Evolutionary conservation across 768 basidiomycete species (phyloP).

Genomic region (Agaricus bisporus): DNA sequence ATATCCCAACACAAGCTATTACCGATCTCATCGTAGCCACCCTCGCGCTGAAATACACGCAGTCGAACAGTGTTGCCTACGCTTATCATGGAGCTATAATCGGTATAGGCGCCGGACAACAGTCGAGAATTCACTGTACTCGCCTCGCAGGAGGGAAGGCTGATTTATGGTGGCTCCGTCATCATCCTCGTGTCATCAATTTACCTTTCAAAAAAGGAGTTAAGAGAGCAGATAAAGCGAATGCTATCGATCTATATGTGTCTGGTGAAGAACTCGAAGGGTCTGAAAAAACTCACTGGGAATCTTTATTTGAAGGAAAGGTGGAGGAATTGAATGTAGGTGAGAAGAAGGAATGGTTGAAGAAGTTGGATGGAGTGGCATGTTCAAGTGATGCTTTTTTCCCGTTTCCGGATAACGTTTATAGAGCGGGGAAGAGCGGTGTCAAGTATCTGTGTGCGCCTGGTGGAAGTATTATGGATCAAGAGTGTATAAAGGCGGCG

Average conservation of each 20-base stretch:
- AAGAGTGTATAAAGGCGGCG: constrained; percentile 92
- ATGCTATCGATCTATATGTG: constrained; percentile 96
- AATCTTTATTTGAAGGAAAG: constrained; percentile 70
- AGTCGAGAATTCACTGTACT: constrained; percentile 99
- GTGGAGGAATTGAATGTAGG: constrained; percentile 61
- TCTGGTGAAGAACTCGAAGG: constrained; percentile 85
- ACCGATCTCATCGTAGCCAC: constrained; percentile 97
- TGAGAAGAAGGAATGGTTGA: constrained; percentile 74
- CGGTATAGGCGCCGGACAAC: constrained; percentile 96
- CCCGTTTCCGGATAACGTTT: constrained; percentile 99
- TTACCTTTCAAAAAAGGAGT: constrained; percentile 97
- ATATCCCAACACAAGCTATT: constrained; percentile 71
- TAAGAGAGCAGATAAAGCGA: constrained; percentile 97
- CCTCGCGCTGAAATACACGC: constrained; percentile 95
- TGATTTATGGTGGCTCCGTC: constrained; percentile 99
- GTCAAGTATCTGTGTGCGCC: constrained; percentile 90
- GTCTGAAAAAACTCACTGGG: constrained; percentile 88
- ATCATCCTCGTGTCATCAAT: constrained; percentile 88
- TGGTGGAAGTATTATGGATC: constrained; percentile 95
- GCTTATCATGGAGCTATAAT: constrained; percentile 88
- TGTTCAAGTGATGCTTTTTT: constrained; percentile 99
- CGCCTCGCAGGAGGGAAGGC: constrained; percentile 96
- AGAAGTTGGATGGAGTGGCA: constrained; percentile 74
- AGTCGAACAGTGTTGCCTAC: constrained; percentile 98
- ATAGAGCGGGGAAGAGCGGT: constrained; percentile 87